phyloP scores from a whole-genome alignment of 2,329 filamentous ascomycete species.

The Claviceps digitariae region DNA sequence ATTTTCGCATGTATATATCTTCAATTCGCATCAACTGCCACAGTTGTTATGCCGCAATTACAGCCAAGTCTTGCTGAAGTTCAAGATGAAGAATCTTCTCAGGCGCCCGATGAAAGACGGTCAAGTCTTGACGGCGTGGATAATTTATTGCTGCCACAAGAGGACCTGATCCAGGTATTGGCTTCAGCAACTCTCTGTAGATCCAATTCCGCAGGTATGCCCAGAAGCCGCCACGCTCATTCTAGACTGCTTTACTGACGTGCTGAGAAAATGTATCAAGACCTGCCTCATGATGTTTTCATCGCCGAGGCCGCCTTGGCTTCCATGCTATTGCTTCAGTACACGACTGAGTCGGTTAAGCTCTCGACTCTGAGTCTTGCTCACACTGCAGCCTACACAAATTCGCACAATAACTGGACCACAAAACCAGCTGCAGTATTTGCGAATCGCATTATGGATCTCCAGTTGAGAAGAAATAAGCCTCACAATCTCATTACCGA shows the following conservation, averaged over 20 bases:
- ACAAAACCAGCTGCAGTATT: constrained; percentile 16
- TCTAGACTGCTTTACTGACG: neutral
- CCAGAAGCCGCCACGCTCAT: neutral
- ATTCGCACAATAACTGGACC: constrained; percentile 24
- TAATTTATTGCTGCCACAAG: neutral
- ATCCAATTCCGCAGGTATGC: neutral
- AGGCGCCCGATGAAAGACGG: neutral
- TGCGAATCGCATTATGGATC: constrained; percentile 20
- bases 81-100: neutral
- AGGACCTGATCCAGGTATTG: neutral
- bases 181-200: neutral
- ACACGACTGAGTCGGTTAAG: neutral
- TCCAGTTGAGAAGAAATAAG: constrained; percentile 10
- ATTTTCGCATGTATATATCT: neutral
- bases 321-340: constrained; percentile 15
- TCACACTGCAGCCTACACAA: constrained; percentile 18
- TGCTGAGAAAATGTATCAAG: neutral
- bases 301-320: constrained; percentile 15
- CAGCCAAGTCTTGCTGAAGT: neutral
- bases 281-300: constrained; percentile 2
- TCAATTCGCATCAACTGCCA: neutral
- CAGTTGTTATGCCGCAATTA: neutral
- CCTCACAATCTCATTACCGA: constrained; percentile 31
- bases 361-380: constrained; percentile 15
- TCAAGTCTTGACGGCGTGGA: neutral